Conservation (phyloP, 352 stramenopile species). For the Phytophthora uliginosa region DNA sequence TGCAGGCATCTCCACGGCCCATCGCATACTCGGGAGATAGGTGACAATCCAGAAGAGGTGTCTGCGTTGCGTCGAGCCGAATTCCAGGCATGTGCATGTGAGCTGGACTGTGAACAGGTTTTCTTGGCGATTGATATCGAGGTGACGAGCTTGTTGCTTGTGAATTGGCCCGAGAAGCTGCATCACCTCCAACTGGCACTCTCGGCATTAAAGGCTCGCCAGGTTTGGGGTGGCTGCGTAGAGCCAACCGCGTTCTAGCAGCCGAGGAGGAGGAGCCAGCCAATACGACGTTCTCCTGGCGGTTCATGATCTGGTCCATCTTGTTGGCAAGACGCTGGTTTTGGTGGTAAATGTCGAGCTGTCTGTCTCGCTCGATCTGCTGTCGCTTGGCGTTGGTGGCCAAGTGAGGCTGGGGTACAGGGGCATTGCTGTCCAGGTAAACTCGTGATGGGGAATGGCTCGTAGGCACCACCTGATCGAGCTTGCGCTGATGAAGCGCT, state of each 20-base stretch:
- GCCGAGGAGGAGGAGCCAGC: slow-evolving; percentile 40
- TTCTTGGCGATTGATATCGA: slow-evolving; percentile 18
- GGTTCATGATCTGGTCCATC: slow-evolving; percentile 78
- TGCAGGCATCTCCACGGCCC: slow-evolving; percentile 71
- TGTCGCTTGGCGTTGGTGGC: slow-evolving; percentile 65
- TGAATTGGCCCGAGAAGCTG: slow-evolving; percentile 15
- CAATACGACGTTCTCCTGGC: slow-evolving; percentile 70
- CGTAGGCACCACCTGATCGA: slow-evolving; percentile 69
- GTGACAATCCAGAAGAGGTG: slow-evolving; percentile 80
- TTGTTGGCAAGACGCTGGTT: slow-evolving; percentile 79
- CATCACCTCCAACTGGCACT: neutral
- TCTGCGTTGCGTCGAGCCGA: slow-evolving; percentile 72
- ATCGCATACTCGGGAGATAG: slow-evolving; percentile 73
- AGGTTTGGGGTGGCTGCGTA: slow-evolving; percentile 9
- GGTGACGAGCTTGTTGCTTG: slow-evolving; percentile 12
- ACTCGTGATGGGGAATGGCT: slow-evolving; percentile 67
- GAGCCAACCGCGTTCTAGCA: slow-evolving; percentile 7
- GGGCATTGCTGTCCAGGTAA: slow-evolving; percentile 70
- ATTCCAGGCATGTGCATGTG: slow-evolving; percentile 78
- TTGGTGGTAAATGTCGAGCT: slow-evolving; percentile 70
- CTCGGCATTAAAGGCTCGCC: slow-evolving; percentile 11
- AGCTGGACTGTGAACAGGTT: slow-evolving; percentile 55
- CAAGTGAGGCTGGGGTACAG: slow-evolving; percentile 54
- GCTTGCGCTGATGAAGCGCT: slow-evolving; percentile 71
- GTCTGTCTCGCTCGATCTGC: slow-evolving; percentile 70